Conservation (phyloP, 495 filamentous ascomycete genomes). For the Lentithecium fluviatile region DNA sequence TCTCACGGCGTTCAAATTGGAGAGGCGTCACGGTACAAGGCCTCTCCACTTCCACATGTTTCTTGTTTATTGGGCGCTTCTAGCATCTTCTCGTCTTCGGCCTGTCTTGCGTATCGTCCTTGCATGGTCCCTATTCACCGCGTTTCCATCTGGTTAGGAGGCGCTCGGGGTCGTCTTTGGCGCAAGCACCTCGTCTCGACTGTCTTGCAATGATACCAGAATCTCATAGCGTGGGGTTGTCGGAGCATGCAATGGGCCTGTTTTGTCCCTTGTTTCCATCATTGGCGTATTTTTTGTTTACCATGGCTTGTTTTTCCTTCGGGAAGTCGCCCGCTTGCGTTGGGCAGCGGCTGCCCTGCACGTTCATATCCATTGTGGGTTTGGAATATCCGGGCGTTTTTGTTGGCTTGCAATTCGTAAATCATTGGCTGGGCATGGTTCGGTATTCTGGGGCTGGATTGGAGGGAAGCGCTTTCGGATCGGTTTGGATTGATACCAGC, state of each 20-base stretch:
- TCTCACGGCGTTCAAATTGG: neutral
- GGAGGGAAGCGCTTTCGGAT: no score
- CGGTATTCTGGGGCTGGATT: no score
- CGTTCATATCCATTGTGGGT: no score
- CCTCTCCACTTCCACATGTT: neutral
- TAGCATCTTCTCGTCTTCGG: no score
- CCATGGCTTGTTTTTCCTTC: no score
- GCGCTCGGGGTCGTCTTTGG: slow-evolving; percentile 57
- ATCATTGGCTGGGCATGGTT: slow-evolving; percentile 8
- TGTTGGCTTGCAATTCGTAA: no score
- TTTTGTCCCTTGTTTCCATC: no score
- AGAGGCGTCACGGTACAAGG: neutral
- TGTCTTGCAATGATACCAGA: slow-evolving; percentile 2
- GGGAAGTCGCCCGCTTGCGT: no score
- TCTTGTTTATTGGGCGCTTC: neutral
- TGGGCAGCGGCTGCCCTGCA: no score
- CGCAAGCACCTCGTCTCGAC: slow-evolving; percentile 50
- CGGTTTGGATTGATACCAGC: neutral
- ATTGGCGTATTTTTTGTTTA: no score
- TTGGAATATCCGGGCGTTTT: no score
- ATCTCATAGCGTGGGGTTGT: neutral
- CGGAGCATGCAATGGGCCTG: no score
- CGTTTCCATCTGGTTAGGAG: slow-evolving; percentile 45
- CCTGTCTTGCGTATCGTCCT: neutral
- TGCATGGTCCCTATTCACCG: neutral